phyloP scores from a whole-genome alignment of 2,329 filamentous ascomycete species.

The Cryphonectria nitschkei region DNA sequence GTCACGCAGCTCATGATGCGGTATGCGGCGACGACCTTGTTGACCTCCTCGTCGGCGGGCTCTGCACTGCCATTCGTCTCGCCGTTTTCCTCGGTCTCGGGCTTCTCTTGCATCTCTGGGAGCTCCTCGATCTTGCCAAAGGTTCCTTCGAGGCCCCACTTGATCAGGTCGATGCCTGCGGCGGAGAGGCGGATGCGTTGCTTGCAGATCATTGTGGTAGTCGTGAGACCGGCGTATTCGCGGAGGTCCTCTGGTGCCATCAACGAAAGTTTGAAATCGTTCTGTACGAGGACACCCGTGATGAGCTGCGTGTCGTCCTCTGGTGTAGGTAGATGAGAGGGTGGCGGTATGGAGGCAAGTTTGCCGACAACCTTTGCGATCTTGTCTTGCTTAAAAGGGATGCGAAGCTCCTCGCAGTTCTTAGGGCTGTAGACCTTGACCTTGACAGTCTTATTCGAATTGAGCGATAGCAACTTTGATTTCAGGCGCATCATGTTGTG shows the following conservation, averaged over 20 bases:
- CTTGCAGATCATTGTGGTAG: constrained; percentile 90
- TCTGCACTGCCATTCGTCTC: constrained; percentile 40
- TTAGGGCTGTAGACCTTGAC: constrained; percentile 92
- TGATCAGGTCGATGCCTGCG: constrained; percentile 87
- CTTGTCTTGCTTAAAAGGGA: constrained; percentile 95
- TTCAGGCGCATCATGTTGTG: constrained; percentile 98
- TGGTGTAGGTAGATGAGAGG: constrained; percentile 44
- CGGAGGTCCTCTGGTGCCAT: constrained; percentile 96
- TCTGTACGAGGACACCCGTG: constrained; percentile 91
- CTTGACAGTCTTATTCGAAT: constrained; percentile 77
- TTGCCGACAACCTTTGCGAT: constrained; percentile 95
- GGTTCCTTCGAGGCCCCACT: constrained; percentile 91
- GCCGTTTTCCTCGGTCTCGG: constrained; percentile 23
- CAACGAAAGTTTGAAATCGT: constrained; percentile 94
- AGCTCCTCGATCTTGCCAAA: constrained; percentile 84
- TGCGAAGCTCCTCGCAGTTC: constrained; percentile 93
- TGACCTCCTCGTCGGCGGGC: constrained; percentile 65
- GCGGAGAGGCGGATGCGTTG: constrained; percentile 87
- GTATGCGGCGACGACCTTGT: constrained; percentile 59
- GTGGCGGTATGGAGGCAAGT: constrained; percentile 79
- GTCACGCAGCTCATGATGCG: constrained; percentile 89
- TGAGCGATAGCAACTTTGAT: constrained; percentile 91
- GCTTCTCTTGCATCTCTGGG: constrained; percentile 54
- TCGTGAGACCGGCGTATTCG: constrained; percentile 96
- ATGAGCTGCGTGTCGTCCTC: constrained; percentile 60